phyloP scores from a whole-genome alignment of 768 basidiomycete species.

The Cantharellus cinnabarinus region DNA sequence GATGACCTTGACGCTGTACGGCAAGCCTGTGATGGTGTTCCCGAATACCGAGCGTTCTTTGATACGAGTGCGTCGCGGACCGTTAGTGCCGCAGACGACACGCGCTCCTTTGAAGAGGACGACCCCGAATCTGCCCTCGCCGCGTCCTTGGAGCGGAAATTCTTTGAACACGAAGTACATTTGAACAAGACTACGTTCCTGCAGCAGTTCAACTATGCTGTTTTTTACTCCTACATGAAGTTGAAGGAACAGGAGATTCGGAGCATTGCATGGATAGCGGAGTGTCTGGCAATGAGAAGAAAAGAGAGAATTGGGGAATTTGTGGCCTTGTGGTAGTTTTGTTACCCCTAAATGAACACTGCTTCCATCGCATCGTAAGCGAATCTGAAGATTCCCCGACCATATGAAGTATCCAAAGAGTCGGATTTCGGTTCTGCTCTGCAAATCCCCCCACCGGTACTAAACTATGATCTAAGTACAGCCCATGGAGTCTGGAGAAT shows the following conservation, averaged over 20 bases:
- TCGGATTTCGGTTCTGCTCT: too few species aligned
- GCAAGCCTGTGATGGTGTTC: slow-evolving; percentile 62
- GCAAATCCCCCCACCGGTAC: too few species aligned
- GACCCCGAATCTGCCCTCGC: slow-evolving; percentile 29
- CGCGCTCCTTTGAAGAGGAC: slow-evolving; percentile 14
- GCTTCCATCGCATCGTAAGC: too few species aligned
- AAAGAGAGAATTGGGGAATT: slow-evolving; percentile 89
- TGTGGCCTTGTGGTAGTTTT: slow-evolving; percentile 64
- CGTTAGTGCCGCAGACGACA: slow-evolving; percentile 15
- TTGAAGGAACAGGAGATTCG: slow-evolving; percentile 82
- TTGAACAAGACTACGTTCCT: slow-evolving; percentile 88
- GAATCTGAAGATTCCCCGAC: too few species aligned
- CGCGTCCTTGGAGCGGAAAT: slow-evolving; percentile 71
- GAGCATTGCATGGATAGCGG: slow-evolving; percentile 84
- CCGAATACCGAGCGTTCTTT: slow-evolving; percentile 86
- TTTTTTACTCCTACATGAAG: slow-evolving; percentile 85
- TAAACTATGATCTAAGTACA: too few species aligned
- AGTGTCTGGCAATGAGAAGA: slow-evolving; percentile 95
- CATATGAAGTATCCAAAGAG: too few species aligned
- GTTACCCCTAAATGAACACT: not conserved
- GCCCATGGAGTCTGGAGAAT: too few species aligned
- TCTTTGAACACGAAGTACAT: slow-evolving; percentile 85
- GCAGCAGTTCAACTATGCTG: slow-evolving; percentile 89
- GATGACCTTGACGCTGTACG: slow-evolving; percentile 92
- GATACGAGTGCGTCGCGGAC: slow-evolving; percentile 23